These are phyloP conservation scores for Apiotrichum akiyoshidainum DNA, from an alignment of 1,284 basidiomycete species.

Conservation along the genomic window DNA sequence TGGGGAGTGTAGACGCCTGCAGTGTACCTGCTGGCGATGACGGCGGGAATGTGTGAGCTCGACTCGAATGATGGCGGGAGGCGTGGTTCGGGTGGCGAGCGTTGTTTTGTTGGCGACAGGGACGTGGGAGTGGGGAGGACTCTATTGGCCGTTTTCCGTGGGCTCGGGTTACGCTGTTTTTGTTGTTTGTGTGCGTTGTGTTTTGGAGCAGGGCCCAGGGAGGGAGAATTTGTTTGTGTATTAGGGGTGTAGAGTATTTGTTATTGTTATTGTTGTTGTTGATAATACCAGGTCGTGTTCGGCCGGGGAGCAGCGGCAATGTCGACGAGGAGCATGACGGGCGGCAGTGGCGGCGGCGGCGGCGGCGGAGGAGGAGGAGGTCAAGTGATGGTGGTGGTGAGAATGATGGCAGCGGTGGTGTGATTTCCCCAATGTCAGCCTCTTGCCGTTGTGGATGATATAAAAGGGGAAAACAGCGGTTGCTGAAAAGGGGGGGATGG, in stretches of 20 bases:
- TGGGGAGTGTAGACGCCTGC: constrained; percentile 26
- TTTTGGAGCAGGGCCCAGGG: background rate
- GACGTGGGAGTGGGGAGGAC: constrained; percentile 33
- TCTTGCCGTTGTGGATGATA: background rate
- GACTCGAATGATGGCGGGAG: constrained; percentile 19
- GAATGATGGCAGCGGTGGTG: no score
- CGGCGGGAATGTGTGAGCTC: constrained; percentile 26
- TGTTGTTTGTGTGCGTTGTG: constrained; percentile 1
- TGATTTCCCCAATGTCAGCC: background rate
- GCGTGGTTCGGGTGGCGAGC: constrained; percentile 15
- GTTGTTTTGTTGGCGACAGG: constrained; percentile 25
- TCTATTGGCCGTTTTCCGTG: constrained; percentile 21
- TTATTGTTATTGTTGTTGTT: background rate
- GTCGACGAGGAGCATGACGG: background rate
- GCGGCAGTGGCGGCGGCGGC: no score
- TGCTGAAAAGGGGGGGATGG: background rate
- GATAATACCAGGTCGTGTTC: background rate
- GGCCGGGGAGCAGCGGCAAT: background rate
- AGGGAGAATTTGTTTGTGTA: constrained; percentile 1
- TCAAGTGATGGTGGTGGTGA: background rate
- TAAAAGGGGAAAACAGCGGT: no score
- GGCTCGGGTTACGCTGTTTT: constrained; percentile 6
- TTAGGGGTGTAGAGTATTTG: background rate
- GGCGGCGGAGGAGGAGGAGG: background rate
- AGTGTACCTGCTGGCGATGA: constrained; percentile 25